Evolutionary conservation across 1,139 yeast species (phyloP).

Genomic region (Candida sanyaensis): DNA sequence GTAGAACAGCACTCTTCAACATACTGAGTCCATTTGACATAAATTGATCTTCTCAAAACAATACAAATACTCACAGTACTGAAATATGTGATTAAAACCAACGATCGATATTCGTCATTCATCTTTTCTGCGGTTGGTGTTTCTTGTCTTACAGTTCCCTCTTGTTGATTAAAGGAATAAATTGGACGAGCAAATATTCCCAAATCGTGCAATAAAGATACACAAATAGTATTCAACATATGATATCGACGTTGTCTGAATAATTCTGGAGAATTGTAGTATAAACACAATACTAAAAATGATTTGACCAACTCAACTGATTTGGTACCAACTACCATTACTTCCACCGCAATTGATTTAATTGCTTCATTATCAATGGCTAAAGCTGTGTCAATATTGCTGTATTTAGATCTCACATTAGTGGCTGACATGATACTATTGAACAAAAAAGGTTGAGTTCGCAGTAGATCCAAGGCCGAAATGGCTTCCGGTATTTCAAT

Average conservation of each 20-base stretch:
- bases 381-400: constrained; percentile 32
- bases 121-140: constrained; percentile 11
- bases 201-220: constrained; percentile 72
- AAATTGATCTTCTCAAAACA: constrained; percentile 53
- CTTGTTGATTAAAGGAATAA: constrained; percentile 34
- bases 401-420: constrained; percentile 40
- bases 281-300: constrained; percentile 60
- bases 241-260: constrained; percentile 80
- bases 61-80: constrained; percentile 54
- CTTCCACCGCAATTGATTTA: constrained; percentile 58
- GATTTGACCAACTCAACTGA: constrained; percentile 67
- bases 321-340: constrained; percentile 72
- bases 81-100: constrained; percentile 51
- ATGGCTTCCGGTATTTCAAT: constrained; percentile 49
- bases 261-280: constrained; percentile 86
- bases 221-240: constrained; percentile 63
- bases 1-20: constrained; percentile 62
- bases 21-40: constrained; percentile 59
- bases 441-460: constrained; percentile 59
- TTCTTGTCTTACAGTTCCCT: constrained; percentile 29
- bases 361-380: constrained; percentile 60
- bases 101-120: constrained; percentile 29
- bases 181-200: constrained; percentile 63
- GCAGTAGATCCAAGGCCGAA: constrained; percentile 49
- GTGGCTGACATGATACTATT: constrained; percentile 66